These are phyloP conservation scores for Fusarium buxicola DNA, from an alignment of 2,329 filamentous ascomycete genomes.

Conservation along the genomic window DNA sequence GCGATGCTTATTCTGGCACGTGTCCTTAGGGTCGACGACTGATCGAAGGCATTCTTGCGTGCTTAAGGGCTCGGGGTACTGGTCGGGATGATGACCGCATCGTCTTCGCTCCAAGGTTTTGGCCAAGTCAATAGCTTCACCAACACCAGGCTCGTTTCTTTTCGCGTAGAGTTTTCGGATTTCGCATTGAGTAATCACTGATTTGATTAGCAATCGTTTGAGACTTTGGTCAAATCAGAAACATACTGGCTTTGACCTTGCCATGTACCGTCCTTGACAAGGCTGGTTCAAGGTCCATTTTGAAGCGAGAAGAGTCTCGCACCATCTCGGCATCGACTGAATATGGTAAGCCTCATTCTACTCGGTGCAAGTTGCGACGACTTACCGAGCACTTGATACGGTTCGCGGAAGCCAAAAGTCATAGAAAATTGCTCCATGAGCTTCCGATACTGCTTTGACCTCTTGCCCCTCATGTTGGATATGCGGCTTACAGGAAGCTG, in stretches of 20 bases:
- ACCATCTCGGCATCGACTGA: constrained; percentile 87
- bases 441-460: constrained; percentile 74
- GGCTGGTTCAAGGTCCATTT: constrained; percentile 85
- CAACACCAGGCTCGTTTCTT: constrained; percentile 64
- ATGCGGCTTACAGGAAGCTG: neutral
- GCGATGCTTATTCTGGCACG: constrained; percentile 78
- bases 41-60: constrained; percentile 76
- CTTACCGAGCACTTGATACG: constrained; percentile 87
- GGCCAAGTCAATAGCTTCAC: constrained; percentile 76
- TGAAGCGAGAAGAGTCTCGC: constrained; percentile 82
- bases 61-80: constrained; percentile 76
- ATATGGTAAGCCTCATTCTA: constrained; percentile 38
- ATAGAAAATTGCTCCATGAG: constrained; percentile 93
- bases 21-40: constrained; percentile 83
- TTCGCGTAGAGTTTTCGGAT: constrained; percentile 81
- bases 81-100: constrained; percentile 80
- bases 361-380: constrained; percentile 17
- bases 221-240: constrained; percentile 11
- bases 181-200: constrained; percentile 84
- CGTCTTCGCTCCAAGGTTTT: constrained; percentile 81
- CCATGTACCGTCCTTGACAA: constrained; percentile 88
- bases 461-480: constrained; percentile 61
- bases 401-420: constrained; percentile 90
- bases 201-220: constrained; percentile 38
- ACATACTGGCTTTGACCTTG: constrained; percentile 82